phyloP scores from a whole-genome alignment of 2,329 filamentous ascomycete species.

The Trichophyton rubrum region DNA sequence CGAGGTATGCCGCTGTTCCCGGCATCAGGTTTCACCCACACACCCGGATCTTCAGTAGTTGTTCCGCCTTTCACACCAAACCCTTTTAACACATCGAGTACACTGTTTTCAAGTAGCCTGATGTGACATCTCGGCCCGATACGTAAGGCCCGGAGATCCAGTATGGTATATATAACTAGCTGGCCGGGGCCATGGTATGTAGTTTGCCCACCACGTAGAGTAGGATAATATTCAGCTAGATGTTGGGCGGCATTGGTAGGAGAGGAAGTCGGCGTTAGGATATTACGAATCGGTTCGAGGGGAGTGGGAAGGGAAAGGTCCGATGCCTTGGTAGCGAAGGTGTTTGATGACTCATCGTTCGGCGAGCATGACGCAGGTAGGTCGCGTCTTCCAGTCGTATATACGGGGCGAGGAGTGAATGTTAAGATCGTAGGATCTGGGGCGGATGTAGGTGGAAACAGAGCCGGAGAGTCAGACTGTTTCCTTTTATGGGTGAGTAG shows the following conservation, averaged over 20 bases:
- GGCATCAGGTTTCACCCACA: slow-evolving; percentile 49
- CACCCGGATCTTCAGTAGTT: slow-evolving; percentile 63
- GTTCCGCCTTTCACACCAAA: slow-evolving; percentile 46
- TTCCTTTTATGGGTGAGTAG: slow-evolving; percentile 51
- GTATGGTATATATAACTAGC: slow-evolving; percentile 77
- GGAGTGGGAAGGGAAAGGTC: slow-evolving; percentile 28
- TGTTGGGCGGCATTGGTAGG: slow-evolving; percentile 18
- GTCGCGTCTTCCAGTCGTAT: slow-evolving; percentile 81
- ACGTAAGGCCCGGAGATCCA: slow-evolving; percentile 61
- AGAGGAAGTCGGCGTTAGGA: slow-evolving; percentile 17
- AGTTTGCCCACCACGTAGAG: slow-evolving; percentile 74
- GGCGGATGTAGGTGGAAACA: slow-evolving; percentile 19
- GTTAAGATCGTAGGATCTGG: slow-evolving; percentile 64
- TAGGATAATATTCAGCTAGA: slow-evolving; percentile 52
- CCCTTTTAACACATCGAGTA: slow-evolving; percentile 51
- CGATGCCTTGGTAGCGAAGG: slow-evolving; percentile 16
- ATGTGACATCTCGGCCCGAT: slow-evolving; percentile 67
- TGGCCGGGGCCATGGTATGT: slow-evolving; percentile 96
- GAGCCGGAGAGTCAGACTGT: slow-evolving; percentile 13
- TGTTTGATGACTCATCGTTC: slow-evolving; percentile 11
- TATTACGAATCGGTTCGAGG: slow-evolving; percentile 27
- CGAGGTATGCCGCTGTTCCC: slow-evolving; percentile 19
- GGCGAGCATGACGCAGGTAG: slow-evolving; percentile 24
- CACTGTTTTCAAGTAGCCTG: slow-evolving; percentile 60
- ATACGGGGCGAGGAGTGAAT: slow-evolving; percentile 70